Percentiles rank a stretch among this genome's conserved stretches.
phyloP scores from a whole-genome alignment of 441 rosid genomes.

The Croton laevigatus region DNA sequence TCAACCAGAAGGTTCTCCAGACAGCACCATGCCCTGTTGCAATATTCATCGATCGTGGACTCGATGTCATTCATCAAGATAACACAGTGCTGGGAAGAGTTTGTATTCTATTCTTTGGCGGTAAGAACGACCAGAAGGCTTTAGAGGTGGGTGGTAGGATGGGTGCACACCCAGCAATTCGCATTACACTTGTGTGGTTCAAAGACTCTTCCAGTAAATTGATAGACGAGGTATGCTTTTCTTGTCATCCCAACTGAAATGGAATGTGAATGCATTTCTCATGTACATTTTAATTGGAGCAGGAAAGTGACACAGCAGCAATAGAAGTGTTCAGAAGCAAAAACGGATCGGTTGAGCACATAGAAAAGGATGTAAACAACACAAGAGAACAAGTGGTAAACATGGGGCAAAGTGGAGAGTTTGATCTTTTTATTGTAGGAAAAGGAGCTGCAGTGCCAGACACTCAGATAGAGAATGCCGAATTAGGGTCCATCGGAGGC shows the following conservation, averaged over 20 bases:
- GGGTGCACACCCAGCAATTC: conserved; percentile 24
- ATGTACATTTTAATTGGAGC: background rate
- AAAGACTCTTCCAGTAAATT: background rate
- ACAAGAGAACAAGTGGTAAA: conserved; percentile 17
- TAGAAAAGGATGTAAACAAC: conserved; percentile 26
- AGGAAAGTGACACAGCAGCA: conserved; percentile 32
- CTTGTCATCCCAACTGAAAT: too few relatives aligned
- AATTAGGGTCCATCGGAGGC: conserved; percentile 33
- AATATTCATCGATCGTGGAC: conserved; percentile 37
- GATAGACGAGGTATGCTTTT: conserved; percentile 5
- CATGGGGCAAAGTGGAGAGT: conserved; percentile 24
- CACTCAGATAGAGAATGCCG: conserved; percentile 24
- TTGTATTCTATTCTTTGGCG: conserved; percentile 36
- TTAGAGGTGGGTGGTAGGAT: conserved; percentile 34
- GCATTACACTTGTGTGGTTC: conserved; percentile 29
- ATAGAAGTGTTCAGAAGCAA: conserved; percentile 27
- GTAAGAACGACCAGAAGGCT: conserved; percentile 39
- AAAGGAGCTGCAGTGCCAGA: conserved; percentile 20
- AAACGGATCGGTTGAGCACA: conserved; percentile 20
- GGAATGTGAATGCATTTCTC: background rate
- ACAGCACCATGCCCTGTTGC: conserved; percentile 45
- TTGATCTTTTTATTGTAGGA: conserved; percentile 38
- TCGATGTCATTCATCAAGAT: background rate
- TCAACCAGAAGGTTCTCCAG: conserved; percentile 36
- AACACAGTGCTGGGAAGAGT: conserved; percentile 13